Evolutionary conservation across 2,329 filamentous ascomycete species (phyloP).

Genomic region (Penicillium sp.): DNA sequence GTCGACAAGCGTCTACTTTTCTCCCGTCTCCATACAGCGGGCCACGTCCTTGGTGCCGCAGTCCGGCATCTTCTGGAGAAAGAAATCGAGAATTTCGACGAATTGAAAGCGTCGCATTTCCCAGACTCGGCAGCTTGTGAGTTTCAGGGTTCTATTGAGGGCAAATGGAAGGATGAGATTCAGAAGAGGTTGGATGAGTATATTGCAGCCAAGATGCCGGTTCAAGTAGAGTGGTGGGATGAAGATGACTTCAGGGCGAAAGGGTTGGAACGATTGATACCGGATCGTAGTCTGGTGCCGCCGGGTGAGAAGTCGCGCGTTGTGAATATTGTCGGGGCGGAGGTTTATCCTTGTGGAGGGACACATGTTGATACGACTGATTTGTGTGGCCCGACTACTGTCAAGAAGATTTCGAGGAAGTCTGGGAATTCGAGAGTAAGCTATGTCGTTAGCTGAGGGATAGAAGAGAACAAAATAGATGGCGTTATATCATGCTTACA

Average conservation of each 20-base stretch:
- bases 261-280: slow-evolving; percentile 56
- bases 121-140: slow-evolving; percentile 66
- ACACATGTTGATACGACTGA: slow-evolving; percentile 66
- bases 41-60: slow-evolving; percentile 68
- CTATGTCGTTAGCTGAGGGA: slow-evolving; percentile 32
- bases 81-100: slow-evolving; percentile 56
- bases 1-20: slow-evolving; percentile 59
- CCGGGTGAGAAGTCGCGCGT: slow-evolving; percentile 62
- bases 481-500: background rate
- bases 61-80: slow-evolving; percentile 58
- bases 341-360: slow-evolving; percentile 71
- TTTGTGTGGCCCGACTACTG: slow-evolving; percentile 54
- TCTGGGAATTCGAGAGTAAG: slow-evolving; percentile 63
- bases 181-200: slow-evolving; percentile 62
- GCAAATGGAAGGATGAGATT: slow-evolving; percentile 60
- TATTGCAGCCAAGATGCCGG: slow-evolving; percentile 54
- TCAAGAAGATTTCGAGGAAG: slow-evolving; percentile 65
- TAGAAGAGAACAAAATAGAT: background rate
- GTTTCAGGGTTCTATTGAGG: slow-evolving; percentile 66
- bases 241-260: slow-evolving; percentile 58
- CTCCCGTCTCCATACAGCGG: slow-evolving; percentile 70
- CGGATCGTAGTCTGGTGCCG: slow-evolving; percentile 45
- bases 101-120: slow-evolving; percentile 70
- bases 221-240: slow-evolving; percentile 67
- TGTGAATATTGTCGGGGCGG: slow-evolving; percentile 66